Conservation (phyloP, 495 filamentous ascomycete genomes). For the Aspergillus carlsbadensis region DNA sequence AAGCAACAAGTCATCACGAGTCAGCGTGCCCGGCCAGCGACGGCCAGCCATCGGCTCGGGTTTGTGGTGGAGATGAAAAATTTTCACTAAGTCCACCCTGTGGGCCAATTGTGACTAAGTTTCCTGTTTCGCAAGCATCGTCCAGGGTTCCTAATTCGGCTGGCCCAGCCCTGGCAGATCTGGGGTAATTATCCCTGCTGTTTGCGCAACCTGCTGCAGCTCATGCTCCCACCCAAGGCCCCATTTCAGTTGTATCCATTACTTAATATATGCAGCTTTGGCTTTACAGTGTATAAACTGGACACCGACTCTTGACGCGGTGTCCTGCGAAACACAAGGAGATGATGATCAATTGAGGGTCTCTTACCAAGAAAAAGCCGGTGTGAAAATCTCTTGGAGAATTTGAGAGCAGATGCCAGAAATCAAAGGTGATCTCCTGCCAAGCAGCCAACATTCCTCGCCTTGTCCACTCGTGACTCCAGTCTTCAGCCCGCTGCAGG, state of each 20-base stretch:
- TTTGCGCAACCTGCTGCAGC: not conserved
- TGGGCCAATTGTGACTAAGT: not conserved
- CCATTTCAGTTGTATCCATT: not conserved
- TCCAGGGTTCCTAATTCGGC: not conserved
- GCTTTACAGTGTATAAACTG: not conserved
- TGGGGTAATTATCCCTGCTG: slow-evolving; percentile 8
- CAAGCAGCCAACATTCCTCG: not conserved
- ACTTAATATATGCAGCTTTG: not conserved
- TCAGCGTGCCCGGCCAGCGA: not conserved
- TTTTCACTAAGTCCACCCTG: not conserved
- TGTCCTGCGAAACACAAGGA: slow-evolving; percentile 1
- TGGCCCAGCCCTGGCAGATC: slow-evolving; percentile 14
- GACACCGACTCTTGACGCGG: not conserved
- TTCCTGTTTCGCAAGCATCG: not conserved
- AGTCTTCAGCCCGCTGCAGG: no score
- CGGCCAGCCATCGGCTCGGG: not conserved
- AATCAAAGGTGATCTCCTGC: slow-evolving; percentile 12
- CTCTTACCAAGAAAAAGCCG: slow-evolving; percentile 10
- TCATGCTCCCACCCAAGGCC: not conserved
- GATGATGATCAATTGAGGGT: not conserved
- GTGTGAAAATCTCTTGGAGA: slow-evolving; percentile 17
- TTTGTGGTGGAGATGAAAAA: not conserved
- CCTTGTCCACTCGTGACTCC: slow-evolving; percentile 4
- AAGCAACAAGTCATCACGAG: not conserved
- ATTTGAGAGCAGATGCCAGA: not conserved